A percentile compares a stretch with the other conserved stretches of the same genome.
Evolutionary conservation across 2,329 filamentous ascomycete genomes (phyloP).

Genomic region (Verticillium nonalfalfae): DNA sequence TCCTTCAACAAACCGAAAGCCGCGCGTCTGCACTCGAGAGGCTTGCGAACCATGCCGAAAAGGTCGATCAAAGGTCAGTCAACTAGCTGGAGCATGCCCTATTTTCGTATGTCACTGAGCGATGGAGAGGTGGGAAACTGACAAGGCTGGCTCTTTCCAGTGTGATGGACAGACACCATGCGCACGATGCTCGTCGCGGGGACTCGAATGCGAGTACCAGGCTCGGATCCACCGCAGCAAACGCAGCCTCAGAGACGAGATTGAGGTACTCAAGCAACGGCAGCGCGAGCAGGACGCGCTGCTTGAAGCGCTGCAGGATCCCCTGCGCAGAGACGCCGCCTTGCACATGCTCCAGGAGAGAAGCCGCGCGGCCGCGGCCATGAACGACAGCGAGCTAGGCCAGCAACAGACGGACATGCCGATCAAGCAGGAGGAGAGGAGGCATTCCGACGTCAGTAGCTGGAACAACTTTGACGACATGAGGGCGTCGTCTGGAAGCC

Average conservation of each 20-base stretch:
- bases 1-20: not conserved
- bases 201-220: slow-evolving; percentile 2
- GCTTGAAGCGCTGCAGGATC: not conserved
- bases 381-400: not conserved
- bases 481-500: not conserved
- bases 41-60: slow-evolving; percentile 1
- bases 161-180: slow-evolving; percentile 6
- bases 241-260: not conserved
- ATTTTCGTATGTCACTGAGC: not conserved
- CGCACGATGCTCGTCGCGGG: not conserved
- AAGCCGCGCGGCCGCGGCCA: not conserved
- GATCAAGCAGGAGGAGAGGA: not conserved
- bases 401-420: not conserved
- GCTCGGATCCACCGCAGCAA: not conserved
- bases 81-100: not conserved
- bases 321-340: not conserved
- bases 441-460: not conserved
- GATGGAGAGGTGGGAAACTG: no score
- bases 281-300: not conserved
- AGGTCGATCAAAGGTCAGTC: not conserved
- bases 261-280: not conserved
- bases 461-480: not conserved
- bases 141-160: not conserved
- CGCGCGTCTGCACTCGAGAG: not conserved
- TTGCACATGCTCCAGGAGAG: not conserved